Evolutionary conservation across 164 flowering plant genomes (phyloP), one percentile per base, ranked within the genome.

Genomic region (Stephania cephalantha): DNA sequence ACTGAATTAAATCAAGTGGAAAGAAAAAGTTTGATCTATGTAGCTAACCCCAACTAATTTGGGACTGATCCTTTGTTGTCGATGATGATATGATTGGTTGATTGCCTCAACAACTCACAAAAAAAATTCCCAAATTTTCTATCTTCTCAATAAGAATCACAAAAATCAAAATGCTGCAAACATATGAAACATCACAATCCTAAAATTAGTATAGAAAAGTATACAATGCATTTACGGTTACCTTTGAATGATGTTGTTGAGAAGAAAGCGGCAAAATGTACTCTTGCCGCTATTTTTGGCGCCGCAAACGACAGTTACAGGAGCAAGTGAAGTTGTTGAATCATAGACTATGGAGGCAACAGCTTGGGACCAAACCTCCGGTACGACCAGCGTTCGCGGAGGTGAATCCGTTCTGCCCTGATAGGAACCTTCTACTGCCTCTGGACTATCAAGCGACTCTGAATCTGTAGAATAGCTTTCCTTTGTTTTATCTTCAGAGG

Each of bases 221-320:
- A 61, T 18, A 66, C 22, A 71, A 17, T 44, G n/a, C 46, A 17
- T 15, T 35, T 63, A 1, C 10, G 22, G 45, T 22, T 61, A 89
- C 94, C 91, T 89, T 64, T 72, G 81, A 15, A 93, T 86, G 35
- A 95, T 87, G 75, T 85, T 76, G 75, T 91, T 90, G 80, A 95
- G 82, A 61, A 95, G 92, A 77, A 82, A 68, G 79, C 98, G 97
- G 64, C 98, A 90, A 75, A 95, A 93, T 31, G 93, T 93, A 30
- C 92, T 85, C 74, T 95, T 93, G 82, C 99, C 99, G 70, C 87
- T 83, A 79, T 93, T 90, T 73, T 88, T 92, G 64, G 99, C 83
- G 46, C 99, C 99, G 70, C 99, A 93, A 11, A 95, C 71, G 20
- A 95, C 69, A 52, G 84, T 79, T 52, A 87, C 67, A 0, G 97